Percentiles rank a stretch among this genome's conserved stretches.
Evolutionary conservation across 352 stramenopile genomes (phyloP).

Genomic region (Peronospora tabacina): DNA sequence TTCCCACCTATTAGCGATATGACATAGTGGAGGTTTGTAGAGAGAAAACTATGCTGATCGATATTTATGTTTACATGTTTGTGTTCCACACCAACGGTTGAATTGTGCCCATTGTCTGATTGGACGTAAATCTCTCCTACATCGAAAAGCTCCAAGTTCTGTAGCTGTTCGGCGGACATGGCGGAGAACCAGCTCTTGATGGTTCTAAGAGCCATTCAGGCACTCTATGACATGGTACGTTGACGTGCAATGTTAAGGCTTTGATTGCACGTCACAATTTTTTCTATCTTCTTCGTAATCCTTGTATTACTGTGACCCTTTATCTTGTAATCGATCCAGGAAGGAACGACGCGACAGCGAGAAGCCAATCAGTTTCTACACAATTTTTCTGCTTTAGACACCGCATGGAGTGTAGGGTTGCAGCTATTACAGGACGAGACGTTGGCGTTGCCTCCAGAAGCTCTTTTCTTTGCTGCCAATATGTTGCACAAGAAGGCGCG

Average conservation of each 20-base stretch:
- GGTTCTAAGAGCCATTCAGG: constrained; percentile 47
- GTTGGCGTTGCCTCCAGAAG: constrained; percentile 36
- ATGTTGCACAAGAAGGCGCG: constrained; percentile 69
- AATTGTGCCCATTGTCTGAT: too few relatives aligned
- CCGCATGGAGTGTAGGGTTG: constrained; percentile 41
- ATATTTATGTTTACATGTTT: too few relatives aligned
- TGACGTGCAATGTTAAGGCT: neutral
- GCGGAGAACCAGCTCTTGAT: constrained; percentile 29
- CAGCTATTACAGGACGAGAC: constrained; percentile 47
- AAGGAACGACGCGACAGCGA: constrained; percentile 51
- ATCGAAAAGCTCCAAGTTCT: neutral
- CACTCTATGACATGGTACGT: constrained; percentile 58
- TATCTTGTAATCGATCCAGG: constrained; percentile 22
- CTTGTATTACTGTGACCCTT: neutral
- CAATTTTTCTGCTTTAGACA: constrained; percentile 42
- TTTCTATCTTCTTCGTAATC: neutral
- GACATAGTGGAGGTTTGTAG: too few relatives aligned
- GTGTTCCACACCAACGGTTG: too few relatives aligned
- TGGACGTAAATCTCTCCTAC: neutral
- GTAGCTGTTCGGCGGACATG: constrained; percentile 13
- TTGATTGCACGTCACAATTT: neutral
- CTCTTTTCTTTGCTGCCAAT: constrained; percentile 70
- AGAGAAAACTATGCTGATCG: too few relatives aligned
- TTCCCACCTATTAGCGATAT: too few relatives aligned
- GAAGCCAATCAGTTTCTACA: constrained; percentile 65